Base-by-base conservation (phyloP, 2,329 filamentous ascomycete genomes). In the Phialemonium atrogriseum region DNA sequence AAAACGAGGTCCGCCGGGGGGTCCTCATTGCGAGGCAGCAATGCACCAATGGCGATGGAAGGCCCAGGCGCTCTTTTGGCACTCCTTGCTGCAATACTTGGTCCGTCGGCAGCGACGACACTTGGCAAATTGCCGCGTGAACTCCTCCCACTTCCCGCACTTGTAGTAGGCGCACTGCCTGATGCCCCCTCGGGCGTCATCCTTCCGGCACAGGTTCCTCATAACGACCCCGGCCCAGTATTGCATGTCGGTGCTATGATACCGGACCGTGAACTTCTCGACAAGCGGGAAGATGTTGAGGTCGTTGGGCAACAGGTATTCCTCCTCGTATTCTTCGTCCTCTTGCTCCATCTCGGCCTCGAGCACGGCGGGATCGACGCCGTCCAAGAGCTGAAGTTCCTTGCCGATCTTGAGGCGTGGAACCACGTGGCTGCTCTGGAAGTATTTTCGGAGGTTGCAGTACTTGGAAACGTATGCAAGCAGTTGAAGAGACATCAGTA, bases 221-320 rank as follows among this genome's bases (percentile, higher is more conserved):
- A 98, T 98, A 27, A 98, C 91, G 11, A 98, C 91, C 40, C 89
- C 91, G 12, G 91, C 91, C 91, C 91, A 98, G 64, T 98, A 98
- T 57, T 95, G 89, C 91, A 98, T 98, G 54, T 95, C 88, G 37
- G 86, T 84, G 42, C 84, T 87, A 59, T 95, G 86, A 52, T 95
- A 87, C 42, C 91, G 79, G 18, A 95, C 85, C 5, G 91, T 98
- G 55, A 96, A 98, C 58, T 95, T 96, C 59, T 98, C 91, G 28
- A 98, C 91, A 21, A 98, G 68, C 3, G 91, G 91, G 60, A 98
- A 98, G 44, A 98, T 94, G 59, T 98, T 98, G 61, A 94, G 89
- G 56, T 96, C 86, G 51, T 96, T 89, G 10, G 88, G 84, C 7
- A 94, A 70, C 16, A 93, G 64, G 52, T 94, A 96, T 56, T 98